A percentile compares a stretch with the other conserved stretches of the same genome.
Conservation (phyloP, 2,329 filamentous ascomycete genomes). For the Ophiostoma pallidulum region DNA sequence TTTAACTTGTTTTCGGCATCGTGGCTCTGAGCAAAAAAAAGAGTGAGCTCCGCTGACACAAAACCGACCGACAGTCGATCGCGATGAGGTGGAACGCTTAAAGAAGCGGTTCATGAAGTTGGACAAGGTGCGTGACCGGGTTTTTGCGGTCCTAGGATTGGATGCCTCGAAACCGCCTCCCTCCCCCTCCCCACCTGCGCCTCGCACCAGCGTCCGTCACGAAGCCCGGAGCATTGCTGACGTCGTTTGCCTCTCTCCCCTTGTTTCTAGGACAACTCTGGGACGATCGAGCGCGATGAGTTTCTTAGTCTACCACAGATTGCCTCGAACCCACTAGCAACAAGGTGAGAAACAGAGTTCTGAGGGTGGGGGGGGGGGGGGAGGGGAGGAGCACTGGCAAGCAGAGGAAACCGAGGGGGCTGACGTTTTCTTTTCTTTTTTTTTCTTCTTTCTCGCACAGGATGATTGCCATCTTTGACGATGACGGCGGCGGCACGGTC, state of each 20-base stretch:
- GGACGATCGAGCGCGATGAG: constrained; percentile 96
- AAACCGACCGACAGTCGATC: constrained; percentile 71
- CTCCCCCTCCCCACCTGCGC: too few species aligned
- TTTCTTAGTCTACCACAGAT: constrained; percentile 96
- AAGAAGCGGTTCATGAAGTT: constrained; percentile 99
- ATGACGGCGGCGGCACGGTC: constrained; percentile 94
- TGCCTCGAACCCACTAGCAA: constrained; percentile 93
- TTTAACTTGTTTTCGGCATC: too few species aligned
- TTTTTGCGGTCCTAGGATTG: too few species aligned
- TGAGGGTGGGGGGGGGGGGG: background rate
- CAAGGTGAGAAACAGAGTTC: constrained; percentile 52
- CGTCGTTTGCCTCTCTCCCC: too few species aligned
- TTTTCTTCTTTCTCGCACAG: constrained; percentile 39
- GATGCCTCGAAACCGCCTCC: too few species aligned
- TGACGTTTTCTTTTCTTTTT: background rate
- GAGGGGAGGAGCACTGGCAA: background rate
- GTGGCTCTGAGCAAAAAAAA: too few species aligned
- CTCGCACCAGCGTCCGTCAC: too few species aligned
- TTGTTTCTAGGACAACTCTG: constrained; percentile 72
- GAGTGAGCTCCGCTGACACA: background rate
- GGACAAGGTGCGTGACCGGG: constrained; percentile 74
- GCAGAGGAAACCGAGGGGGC: too few species aligned
- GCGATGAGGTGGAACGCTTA: constrained; percentile 91
- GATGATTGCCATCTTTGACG: constrained; percentile 99
- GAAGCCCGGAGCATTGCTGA: too few species aligned